These are phyloP conservation scores for Pisolithus microcarpus DNA, from an alignment of 768 basidiomycete genomes.

Conservation along the genomic window DNA sequence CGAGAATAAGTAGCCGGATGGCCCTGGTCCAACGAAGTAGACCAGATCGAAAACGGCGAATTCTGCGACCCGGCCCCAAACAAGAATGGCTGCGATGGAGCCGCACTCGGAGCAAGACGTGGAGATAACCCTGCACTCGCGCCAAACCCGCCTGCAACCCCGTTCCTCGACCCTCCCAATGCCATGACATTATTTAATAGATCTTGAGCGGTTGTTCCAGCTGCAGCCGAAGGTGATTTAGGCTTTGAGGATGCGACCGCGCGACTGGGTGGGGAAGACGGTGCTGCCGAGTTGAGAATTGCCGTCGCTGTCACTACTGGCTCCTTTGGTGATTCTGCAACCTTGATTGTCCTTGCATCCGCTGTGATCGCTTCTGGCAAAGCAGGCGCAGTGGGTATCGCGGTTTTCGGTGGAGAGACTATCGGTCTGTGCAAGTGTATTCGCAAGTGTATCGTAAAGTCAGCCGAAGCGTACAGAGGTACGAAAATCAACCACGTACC, in stretches of 20 bases:
- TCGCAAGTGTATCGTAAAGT: background rate
- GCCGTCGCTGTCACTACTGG: background rate
- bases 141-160: no score
- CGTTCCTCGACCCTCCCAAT: background rate
- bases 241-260: conserved; percentile 18
- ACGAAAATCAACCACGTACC: conserved; percentile 30
- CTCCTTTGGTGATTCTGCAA: background rate
- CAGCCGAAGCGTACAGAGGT: background rate
- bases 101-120: conserved; percentile 21
- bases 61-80: conserved; percentile 45
- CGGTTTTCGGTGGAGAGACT: background rate
- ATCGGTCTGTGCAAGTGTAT: background rate
- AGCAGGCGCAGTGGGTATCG: conserved; percentile 18
- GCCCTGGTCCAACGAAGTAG: conserved; percentile 47
- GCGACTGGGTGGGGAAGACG: background rate
- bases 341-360: conserved; percentile 4
- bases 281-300: conserved; percentile 6
- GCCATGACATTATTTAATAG: conserved; percentile 43
- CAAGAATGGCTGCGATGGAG: conserved; percentile 29
- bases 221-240: conserved; percentile 15
- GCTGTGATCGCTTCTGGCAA: background rate
- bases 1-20: background rate
- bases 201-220: conserved; percentile 57
- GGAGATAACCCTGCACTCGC: conserved; percentile 1
- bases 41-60: conserved; percentile 60